phyloP scores from a whole-genome alignment of 169 alveolate genomes.

The Plasmodium gonderi region DNA sequence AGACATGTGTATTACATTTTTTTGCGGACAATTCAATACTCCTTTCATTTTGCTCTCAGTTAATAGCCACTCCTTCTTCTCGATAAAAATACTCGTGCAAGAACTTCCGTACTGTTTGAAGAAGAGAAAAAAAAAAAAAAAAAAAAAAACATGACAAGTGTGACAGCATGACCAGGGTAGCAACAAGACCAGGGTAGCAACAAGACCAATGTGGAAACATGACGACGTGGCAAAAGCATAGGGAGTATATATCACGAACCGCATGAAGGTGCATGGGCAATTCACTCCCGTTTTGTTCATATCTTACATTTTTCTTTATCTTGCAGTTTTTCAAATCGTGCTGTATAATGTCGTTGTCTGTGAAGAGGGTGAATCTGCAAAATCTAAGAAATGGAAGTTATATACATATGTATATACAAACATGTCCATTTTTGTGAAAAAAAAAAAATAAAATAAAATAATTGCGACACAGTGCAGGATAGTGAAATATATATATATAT shows the following conservation, averaged over 20 bases:
- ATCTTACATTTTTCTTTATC: slow-evolving; percentile 41
- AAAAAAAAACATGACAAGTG: not conserved
- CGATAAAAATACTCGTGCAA: slow-evolving; percentile 59
- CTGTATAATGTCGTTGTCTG: slow-evolving; percentile 27
- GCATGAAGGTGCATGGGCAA: not conserved
- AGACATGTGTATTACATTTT: not conserved
- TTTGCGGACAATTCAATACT: slow-evolving; percentile 29
- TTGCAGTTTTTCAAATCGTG: slow-evolving; percentile 5
- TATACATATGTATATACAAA: slow-evolving; percentile 33
- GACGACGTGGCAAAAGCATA: not conserved
- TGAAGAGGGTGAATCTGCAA: slow-evolving; percentile 42
- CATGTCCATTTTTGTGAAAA: not conserved
- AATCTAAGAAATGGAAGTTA: not conserved
- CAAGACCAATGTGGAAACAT: not conserved
- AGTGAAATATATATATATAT: too few species aligned
- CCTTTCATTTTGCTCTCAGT: slow-evolving; percentile 54
- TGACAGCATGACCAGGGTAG: not conserved
- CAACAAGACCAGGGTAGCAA: not conserved
- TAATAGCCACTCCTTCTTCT: slow-evolving; percentile 50
- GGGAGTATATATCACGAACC: not conserved
- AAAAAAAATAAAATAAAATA: not conserved
- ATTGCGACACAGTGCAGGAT: not conserved
- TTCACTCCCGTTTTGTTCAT: too few species aligned
- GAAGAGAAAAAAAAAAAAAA: not conserved
- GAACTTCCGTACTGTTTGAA: slow-evolving; percentile 34